Evolutionary conservation across 2,329 filamentous ascomycete species (phyloP), one percentile per base, ranked within the genome.

Genomic region (Ceratocystis ficicola): DNA sequence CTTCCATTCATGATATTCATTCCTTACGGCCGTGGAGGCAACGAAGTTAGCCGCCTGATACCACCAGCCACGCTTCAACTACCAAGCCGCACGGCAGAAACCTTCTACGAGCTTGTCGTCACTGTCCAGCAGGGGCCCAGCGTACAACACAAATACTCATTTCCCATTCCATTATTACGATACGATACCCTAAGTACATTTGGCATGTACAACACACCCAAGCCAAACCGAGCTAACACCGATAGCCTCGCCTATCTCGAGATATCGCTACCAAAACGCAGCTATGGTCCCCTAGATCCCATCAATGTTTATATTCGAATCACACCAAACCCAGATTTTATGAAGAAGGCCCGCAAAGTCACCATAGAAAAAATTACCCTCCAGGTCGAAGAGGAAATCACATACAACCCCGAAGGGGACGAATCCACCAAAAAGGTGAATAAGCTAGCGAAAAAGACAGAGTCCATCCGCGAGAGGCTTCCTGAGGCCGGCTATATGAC

Each of bases 161-260:
- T 96, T 71, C 90, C 94, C 1, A 88, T 97, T 48, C 93, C 93
- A 1, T 84, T 99, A 71, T 86, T 90, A 70, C 83, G 94, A 73
- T 99, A 97, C 78, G 94, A 99, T 75, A 99, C 93, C 1, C 80
- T 99, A 62, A 96, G 92, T 52, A 97, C 94, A 1, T 99, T 99
- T 77, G 94, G 94, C 76, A 97, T 97, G 94, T 99, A 97, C 79
- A 97, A 97, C 77, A 87, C 91, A 65, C 93, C 92, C 17, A 93
- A 96, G 75, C 88, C 88, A 67, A 90, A 90, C 66, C 88, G 95
- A 72, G 84, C 86, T 68, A 89, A 91, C 41, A 85, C 88, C 63
- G 94, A 97, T 77, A 94, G 95, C 75, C 79, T 97, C 65, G 90
- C 97, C 68, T 95, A 90, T 7, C 79, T 97, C 65, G 90, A 89